Evolutionary conservation across 345 rosid species (phyloP).

Genomic region (Hibiscus mutabilis): DNA sequence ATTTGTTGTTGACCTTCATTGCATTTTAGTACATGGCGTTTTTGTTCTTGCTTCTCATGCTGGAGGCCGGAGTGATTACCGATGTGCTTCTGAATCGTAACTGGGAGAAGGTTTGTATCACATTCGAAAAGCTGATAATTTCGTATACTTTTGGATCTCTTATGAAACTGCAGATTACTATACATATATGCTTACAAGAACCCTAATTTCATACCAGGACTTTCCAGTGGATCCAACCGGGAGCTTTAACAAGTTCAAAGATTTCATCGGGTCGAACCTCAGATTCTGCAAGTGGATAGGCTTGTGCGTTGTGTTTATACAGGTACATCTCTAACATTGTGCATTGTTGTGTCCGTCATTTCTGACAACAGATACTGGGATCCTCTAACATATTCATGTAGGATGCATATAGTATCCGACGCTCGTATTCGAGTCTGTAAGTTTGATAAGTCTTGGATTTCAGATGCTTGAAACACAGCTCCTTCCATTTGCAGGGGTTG

Average conservation of each 20-base stretch:
- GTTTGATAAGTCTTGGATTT: background rate
- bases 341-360: too few species aligned
- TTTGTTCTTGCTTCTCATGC: constrained; percentile 51
- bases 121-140: background rate
- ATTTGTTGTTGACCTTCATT: constrained; percentile 22
- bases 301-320: constrained; percentile 57
- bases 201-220: constrained; percentile 41
- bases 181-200: background rate
- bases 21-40: constrained; percentile 66
- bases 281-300: constrained; percentile 83
- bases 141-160: background rate
- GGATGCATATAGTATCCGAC: background rate
- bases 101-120: constrained; percentile 65
- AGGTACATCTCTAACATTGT: constrained; percentile 33
- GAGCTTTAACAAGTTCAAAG: constrained; percentile 52
- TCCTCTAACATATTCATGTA: background rate
- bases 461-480: constrained; percentile 8
- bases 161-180: background rate
- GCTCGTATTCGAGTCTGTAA: too few species aligned
- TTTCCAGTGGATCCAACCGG: constrained; percentile 85
- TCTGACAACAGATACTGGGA: too few species aligned
- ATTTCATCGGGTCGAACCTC: constrained; percentile 60
- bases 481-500: constrained; percentile 39
- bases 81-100: constrained; percentile 67
- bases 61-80: constrained; percentile 71